Evolutionary conservation across 139 green algal species (phyloP).

Genomic region (Coccomyxa sp.): DNA sequence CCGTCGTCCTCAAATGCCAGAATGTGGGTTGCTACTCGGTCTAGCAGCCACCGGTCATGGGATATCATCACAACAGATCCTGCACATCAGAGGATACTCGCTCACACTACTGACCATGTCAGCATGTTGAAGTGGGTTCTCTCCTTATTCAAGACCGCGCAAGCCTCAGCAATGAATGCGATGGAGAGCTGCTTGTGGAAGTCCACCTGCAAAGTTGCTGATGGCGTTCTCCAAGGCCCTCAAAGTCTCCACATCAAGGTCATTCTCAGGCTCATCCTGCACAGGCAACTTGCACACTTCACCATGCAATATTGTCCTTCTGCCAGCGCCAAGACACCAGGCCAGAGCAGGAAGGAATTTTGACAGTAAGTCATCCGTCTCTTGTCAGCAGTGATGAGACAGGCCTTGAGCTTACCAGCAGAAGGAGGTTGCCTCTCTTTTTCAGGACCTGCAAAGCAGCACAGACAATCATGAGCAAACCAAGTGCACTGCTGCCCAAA

Average conservation of each 20-base stretch:
- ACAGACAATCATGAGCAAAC: neutral
- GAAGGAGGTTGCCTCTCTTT: conserved; percentile 75
- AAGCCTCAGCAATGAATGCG: too few relatives aligned
- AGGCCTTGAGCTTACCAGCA: conserved; percentile 62
- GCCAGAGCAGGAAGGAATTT: too few relatives aligned
- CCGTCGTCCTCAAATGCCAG: conserved; percentile 80
- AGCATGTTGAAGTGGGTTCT: conserved; percentile 76
- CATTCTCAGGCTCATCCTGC: conserved; percentile 85
- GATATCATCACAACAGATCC: conserved; percentile 65
- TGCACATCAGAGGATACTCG: conserved; percentile 62
- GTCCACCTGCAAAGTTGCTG: conserved; percentile 56
- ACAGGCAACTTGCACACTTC: conserved; percentile 67
- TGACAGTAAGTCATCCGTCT: too few relatives aligned
- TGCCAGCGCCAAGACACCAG: neutral
- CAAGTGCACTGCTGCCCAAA: neutral
- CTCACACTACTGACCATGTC: conserved; percentile 58
- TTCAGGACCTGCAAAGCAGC: conserved; percentile 37
- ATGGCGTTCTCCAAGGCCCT: conserved; percentile 70
- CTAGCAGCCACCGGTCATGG: conserved; percentile 82
- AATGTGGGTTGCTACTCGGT: conserved; percentile 79
- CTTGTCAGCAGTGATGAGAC: too few relatives aligned
- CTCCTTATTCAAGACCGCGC: too few relatives aligned
- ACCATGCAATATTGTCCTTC: neutral
- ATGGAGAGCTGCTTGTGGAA: neutral
- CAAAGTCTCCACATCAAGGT: conserved; percentile 76